Base-by-base conservation (phyloP, 2,329 filamentous ascomycete genomes). In the Xylaria sp. region DNA sequence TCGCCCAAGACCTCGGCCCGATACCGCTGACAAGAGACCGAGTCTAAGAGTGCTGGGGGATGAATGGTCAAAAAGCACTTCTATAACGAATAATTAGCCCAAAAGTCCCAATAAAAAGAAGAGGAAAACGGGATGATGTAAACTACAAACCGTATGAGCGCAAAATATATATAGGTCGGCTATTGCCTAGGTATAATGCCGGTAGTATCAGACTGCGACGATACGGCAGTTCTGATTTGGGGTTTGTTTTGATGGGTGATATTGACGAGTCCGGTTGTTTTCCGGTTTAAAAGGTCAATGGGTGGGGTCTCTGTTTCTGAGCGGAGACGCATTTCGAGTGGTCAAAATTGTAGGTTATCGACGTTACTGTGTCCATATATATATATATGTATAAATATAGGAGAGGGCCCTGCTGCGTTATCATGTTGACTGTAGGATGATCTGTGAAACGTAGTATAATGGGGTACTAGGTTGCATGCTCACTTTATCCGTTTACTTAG, bases 171-270 rank as follows among this genome's bases (percentile, higher is more conserved):
- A 37, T 33, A 49, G 13, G 4, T 10, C 13, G 11, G 13, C 13
- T 15, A 49, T 48, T 49, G 17, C 51, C 40, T 40, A 23, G 40
- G 41, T 48, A 58, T 27, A 47, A 54, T 53, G 41, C 47, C 58
- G 53, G 47, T 47, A 47, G 47, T 37, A 23, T n/a, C 15, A 19
- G 25, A 37, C 17, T 53, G 25, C 31, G 33, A 47, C 47, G 40
- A 38, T 23, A 10, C 59, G 59, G 59, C 43, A 54, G 47, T 49
- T 62, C 48, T n/a, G 11, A 37, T 43, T 54, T 62, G 17, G 29
- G 23, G 47, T 11, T 38, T 21, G 23, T n/a, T 11, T 29, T 37
- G 44, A 27, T 41, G 17, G 31, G 40, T n/a, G 40, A 49, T 29
- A 21, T 19, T 31, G 27, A 44, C n/a, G 21, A 44, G 10, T 23